These are phyloP conservation scores for Solanum pinnatisectum DNA, from an alignment of 257 asterid genomes.

Conservation along the genomic window DNA sequence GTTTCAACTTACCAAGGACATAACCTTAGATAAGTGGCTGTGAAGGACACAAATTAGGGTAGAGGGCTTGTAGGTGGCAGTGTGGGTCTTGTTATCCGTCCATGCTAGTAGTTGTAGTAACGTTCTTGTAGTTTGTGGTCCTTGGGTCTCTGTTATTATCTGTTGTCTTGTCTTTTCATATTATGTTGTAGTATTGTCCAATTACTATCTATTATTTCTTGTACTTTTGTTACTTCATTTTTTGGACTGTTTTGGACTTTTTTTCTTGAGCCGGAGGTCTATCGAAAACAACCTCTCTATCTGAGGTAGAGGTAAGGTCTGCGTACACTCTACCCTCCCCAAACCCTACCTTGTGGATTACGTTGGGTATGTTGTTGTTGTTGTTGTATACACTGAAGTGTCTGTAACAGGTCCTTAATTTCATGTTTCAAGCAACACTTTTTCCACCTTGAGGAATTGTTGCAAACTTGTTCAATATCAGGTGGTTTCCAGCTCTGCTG, in stretches of 20 bases:
- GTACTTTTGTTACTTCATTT: background rate
- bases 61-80: background rate
- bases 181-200: background rate
- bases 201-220: background rate
- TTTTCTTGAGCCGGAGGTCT: background rate
- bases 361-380: background rate
- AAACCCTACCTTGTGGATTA: background rate
- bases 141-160: background rate
- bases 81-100: background rate
- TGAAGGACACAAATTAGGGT: background rate
- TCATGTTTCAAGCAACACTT: background rate
- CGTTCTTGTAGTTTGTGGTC: background rate
- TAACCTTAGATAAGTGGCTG: background rate
- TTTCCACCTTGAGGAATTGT: background rate
- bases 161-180: background rate
- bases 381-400: background rate
- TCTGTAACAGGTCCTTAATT: background rate
- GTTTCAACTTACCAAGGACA: background rate
- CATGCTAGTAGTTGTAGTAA: background rate
- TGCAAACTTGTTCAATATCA: background rate
- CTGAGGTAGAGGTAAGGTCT: background rate
- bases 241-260: background rate
- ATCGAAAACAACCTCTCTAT: background rate
- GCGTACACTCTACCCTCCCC: background rate
- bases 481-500: background rate